Evolutionary conservation across 371 early-diverging fungal species (phyloP).

Genomic region (Syncephalastrum contaminatum): DNA sequence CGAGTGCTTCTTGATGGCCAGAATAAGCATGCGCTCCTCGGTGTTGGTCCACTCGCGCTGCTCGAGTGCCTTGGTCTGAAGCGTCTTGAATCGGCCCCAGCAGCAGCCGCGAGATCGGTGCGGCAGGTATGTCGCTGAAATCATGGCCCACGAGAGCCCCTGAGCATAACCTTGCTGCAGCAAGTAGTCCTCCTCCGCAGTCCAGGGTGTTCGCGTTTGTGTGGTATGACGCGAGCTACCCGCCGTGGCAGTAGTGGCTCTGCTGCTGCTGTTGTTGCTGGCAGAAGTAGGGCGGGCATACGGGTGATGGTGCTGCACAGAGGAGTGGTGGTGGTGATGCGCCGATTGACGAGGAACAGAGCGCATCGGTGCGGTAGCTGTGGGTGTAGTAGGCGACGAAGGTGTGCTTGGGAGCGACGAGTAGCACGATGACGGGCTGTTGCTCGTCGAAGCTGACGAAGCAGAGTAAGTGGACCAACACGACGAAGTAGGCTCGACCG

Average conservation of each 20-base stretch:
- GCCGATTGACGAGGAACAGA: slow-evolving; percentile 2
- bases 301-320: slow-evolving; percentile 2
- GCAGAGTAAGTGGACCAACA: slow-evolving; percentile 7
- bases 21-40: slow-evolving; percentile 19
- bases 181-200: slow-evolving; percentile 45
- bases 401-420: slow-evolving; percentile 7
- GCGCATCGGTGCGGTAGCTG: neutral
- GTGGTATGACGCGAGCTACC: slow-evolving; percentile 7
- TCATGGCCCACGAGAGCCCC: slow-evolving; percentile 52
- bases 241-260: neutral
- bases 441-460: slow-evolving; percentile 9
- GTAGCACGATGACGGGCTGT: slow-evolving; percentile 10
- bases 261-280: neutral
- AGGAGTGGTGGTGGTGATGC: neutral
- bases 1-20: slow-evolving; percentile 26
- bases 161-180: slow-evolving; percentile 45
- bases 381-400: slow-evolving; percentile 10
- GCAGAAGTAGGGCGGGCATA: neutral
- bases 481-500: neutral
- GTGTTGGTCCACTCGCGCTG: slow-evolving; percentile 23
- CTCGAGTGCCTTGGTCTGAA: slow-evolving; percentile 30
- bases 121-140: slow-evolving; percentile 46
- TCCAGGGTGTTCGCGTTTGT: slow-evolving; percentile 53
- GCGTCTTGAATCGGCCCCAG: slow-evolving; percentile 51
- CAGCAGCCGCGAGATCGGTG: slow-evolving; percentile 51